These are phyloP conservation scores for Hypoxylon sp. DNA, from an alignment of 2,329 filamentous ascomycete species.

Conservation along the genomic window DNA sequence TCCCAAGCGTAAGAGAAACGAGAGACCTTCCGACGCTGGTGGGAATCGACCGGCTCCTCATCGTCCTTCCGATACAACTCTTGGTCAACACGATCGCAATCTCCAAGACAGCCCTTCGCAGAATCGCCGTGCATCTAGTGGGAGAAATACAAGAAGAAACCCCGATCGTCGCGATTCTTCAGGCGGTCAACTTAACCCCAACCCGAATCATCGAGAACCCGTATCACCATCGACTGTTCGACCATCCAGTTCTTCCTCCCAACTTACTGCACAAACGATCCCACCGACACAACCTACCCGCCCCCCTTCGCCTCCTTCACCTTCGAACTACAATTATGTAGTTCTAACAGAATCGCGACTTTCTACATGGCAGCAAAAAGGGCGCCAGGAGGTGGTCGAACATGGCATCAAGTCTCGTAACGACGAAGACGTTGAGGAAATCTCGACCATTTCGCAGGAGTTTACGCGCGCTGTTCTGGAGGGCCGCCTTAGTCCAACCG, in stretches of 20 bases:
- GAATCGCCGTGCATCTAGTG: conserved; percentile 53
- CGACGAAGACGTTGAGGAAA: conserved; percentile 72
- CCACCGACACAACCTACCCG: conserved; percentile 38
- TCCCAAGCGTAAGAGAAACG: conserved; percentile 67
- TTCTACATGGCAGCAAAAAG: conserved; percentile 71
- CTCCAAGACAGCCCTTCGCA: conserved; percentile 51
- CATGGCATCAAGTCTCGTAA: conserved; percentile 70
- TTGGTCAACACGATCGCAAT: conserved; percentile 67
- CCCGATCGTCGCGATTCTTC: conserved; percentile 62
- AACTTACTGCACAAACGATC: conserved; percentile 42
- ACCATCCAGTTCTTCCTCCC: conserved; percentile 51
- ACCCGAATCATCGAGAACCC: conserved; percentile 40
- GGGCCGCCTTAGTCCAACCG: conserved; percentile 69
- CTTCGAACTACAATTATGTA: conserved; percentile 72
- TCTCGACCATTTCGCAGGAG: conserved; percentile 84
- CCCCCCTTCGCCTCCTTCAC: conserved; percentile 47
- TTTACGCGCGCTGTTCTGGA: conserved; percentile 79
- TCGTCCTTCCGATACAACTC: conserved; percentile 63
- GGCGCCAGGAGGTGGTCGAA: conserved; percentile 72
- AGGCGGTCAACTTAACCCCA: conserved; percentile 48
- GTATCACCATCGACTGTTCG: conserved; percentile 47
- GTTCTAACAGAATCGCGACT: conserved; percentile 77
- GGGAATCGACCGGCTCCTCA: conserved; percentile 67
- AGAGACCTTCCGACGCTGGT: conserved; percentile 58
- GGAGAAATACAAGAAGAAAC: conserved; percentile 55